phyloP scores from a whole-genome alignment of 1,284 basidiomycete species.

The Fomitiporia mediterranea region DNA sequence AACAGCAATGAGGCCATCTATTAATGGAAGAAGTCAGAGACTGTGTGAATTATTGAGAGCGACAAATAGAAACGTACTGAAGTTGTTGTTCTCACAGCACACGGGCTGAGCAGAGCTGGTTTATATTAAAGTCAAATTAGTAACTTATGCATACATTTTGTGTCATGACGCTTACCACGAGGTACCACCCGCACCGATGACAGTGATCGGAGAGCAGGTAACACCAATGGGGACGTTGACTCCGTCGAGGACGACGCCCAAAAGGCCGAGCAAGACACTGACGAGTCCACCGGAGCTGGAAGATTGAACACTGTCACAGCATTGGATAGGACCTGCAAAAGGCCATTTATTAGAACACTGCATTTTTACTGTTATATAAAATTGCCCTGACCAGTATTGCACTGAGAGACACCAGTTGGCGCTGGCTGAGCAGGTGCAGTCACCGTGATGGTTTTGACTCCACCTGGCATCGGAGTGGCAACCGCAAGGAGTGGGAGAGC shows the following conservation, averaged over 20 bases:
- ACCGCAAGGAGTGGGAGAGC: conserved; percentile 18
- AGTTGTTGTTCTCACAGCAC: conserved; percentile 38
- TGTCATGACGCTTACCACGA: conserved; percentile 3
- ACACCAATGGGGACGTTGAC: conserved; percentile 30
- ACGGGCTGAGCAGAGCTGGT: conserved; percentile 32
- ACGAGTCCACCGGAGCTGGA: conserved; percentile 22
- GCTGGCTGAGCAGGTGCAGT: conserved; percentile 28
- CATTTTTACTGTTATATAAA: neutral
- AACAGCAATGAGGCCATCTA: conserved; percentile 23
- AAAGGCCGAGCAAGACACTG: conserved; percentile 26
- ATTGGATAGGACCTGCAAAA: conserved; percentile 29
- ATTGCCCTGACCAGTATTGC: conserved; percentile 10
- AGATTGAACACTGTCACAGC: conserved; percentile 29
- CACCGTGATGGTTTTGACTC: conserved; percentile 15
- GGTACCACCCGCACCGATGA: conserved; percentile 28
- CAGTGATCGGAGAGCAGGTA: conserved; percentile 30
- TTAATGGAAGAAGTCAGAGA: neutral
- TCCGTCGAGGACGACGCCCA: conserved; percentile 28
- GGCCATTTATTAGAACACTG: conserved; percentile 25
- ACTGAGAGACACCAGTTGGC: conserved; percentile 23
- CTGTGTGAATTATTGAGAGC: neutral
- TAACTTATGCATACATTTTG: neutral
- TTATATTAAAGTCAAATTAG: neutral
- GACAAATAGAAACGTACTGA: conserved; percentile 25
- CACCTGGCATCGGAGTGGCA: conserved; percentile 7